Evolutionary conservation across 2,329 filamentous ascomycete species (phyloP), one percentile per base, ranked within the genome.

Genomic region (Aulographum hederae): DNA sequence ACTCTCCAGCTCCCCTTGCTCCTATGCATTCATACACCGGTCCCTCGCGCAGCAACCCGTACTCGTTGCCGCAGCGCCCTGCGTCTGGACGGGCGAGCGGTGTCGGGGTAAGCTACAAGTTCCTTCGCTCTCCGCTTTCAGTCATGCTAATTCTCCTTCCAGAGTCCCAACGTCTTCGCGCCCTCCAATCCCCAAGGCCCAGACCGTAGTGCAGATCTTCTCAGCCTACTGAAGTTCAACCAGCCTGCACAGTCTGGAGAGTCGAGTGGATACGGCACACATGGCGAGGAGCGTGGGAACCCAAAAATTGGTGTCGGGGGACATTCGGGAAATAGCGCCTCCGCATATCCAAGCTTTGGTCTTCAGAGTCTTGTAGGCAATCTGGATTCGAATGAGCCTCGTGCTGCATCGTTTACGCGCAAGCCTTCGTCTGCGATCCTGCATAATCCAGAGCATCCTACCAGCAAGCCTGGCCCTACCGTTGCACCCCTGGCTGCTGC

Each of bases 161-260:
- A 36, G 34, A 73, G 68, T 45, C 68, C 69, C 6, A 65, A 60
- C 38, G 48, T 53, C 37, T 39, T 55, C 31, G 61, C 63, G 34
- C 53, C 41, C 47, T 56, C 44, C 37, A 56, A 55, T 50, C 54
- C 50, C 39, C 52, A 50, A 37, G 51, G 43, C 32, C 52, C 46
- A 32, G 54, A 57, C 36, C 60, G 63, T 37, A 65, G 67, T 12
- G 60, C 61, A 38, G 69, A 66, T 43, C 50, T 79, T 40, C 59
- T 78, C 36, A 76, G 67, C 44, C 51, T 78, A 37, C 59, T 79
- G 39, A 73, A 72, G 50, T 76, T 73, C 53, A 72, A 65, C 38
- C 59, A 67, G 40, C 52, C 59, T 41, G n/a, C n/a, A n/a, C n/a
- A n/a, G n/a, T n/a, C n/a, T n/a, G n/a, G n/a, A n/a, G n/a, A n/a